Percentiles rank a stretch among this genome's conserved stretches.
phyloP scores from a whole-genome alignment of 1,284 basidiomycete genomes.

The Mrakiaceae sp. region DNA sequence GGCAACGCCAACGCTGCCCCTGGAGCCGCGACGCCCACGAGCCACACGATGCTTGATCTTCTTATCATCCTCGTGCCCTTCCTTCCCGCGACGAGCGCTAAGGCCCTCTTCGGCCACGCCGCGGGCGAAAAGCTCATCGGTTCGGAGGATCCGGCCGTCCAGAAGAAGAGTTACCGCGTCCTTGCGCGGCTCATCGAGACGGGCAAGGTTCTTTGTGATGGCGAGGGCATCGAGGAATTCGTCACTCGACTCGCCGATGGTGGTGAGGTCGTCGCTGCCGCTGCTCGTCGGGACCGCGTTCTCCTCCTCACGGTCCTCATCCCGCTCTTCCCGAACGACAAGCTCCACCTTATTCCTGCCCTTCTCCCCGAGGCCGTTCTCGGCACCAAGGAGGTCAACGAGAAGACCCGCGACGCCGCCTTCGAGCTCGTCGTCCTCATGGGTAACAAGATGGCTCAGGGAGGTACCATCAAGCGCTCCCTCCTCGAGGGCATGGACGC shows the following conservation, averaged over 20 bases:
- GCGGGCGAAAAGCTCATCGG: constrained; percentile 30
- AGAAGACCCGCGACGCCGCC: constrained; percentile 76
- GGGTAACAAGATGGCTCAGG: constrained; percentile 82
- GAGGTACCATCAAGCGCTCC: constrained; percentile 68
- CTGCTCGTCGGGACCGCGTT: constrained; percentile 89
- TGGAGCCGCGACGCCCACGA: constrained; percentile 38
- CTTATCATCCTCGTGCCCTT: constrained; percentile 72
- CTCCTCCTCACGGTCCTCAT: constrained; percentile 65
- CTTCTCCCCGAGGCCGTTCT: constrained; percentile 90
- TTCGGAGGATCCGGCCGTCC: constrained; percentile 71
- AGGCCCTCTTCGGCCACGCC: constrained; percentile 48
- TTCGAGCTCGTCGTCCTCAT: constrained; percentile 86
- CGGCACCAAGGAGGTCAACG: constrained; percentile 96
- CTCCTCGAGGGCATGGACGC: constrained; percentile 68
- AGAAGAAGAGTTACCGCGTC: constrained; percentile 91
- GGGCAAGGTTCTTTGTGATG: constrained; percentile 43
- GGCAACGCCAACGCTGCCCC: constrained; percentile 25
- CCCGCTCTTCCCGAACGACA: constrained; percentile 52
- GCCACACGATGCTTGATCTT: constrained; percentile 79
- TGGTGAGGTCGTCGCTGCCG: constrained; percentile 58
- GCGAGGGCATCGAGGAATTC: constrained; percentile 45
- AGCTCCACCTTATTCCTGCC: constrained; percentile 74
- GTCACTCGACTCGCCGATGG: constrained; percentile 47
- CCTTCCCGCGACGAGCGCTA: constrained; percentile 51
- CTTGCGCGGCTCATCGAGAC: constrained; percentile 60